phyloP scores from a whole-genome alignment of 257 asterid species.

The Craterostigma plantagineum region DNA sequence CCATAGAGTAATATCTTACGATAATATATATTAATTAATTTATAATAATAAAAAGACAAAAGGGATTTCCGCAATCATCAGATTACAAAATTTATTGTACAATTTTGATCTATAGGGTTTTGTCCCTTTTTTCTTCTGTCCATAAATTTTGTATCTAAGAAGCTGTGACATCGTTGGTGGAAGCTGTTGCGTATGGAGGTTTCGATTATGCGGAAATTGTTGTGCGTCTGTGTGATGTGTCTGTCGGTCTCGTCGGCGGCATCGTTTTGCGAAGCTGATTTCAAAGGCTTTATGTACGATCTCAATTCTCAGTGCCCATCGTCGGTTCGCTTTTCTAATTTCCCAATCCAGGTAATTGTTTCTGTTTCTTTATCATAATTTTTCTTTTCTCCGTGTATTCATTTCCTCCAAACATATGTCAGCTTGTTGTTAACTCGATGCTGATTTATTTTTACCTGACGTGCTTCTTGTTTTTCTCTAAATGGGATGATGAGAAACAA shows the following conservation, averaged over 20 bases:
- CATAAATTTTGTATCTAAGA: too few relatives aligned
- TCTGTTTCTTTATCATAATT: not conserved
- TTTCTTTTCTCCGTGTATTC: not conserved
- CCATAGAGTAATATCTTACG: too few relatives aligned
- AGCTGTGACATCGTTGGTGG: too few relatives aligned
- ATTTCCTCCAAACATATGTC: not conserved
- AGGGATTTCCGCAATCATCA: not conserved
- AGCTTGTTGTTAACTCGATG: not conserved
- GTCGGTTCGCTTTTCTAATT: slow-evolving; percentile 11
- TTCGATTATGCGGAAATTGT: slow-evolving; percentile 15
- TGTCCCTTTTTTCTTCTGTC: not conserved
- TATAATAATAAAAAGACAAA: not conserved
- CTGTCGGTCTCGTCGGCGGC: slow-evolving; percentile 14
- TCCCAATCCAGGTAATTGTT: slow-evolving; percentile 24
- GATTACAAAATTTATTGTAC: not conserved
- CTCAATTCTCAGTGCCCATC: slow-evolving; percentile 35
- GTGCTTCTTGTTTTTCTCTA: too few relatives aligned
- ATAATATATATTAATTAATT: too few relatives aligned
- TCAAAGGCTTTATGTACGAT: slow-evolving; percentile 25
- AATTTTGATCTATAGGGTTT: slow-evolving; percentile 1
- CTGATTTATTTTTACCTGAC: too few relatives aligned
- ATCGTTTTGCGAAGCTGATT: slow-evolving; percentile 12
- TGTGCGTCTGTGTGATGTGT: slow-evolving; percentile 15
- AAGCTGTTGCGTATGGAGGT: slow-evolving; percentile 11
- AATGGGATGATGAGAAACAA: too few relatives aligned